These are phyloP conservation scores for Talaromyces funiculosus DNA, from an alignment of 2,329 filamentous ascomycete species.

Conservation along the genomic window DNA sequence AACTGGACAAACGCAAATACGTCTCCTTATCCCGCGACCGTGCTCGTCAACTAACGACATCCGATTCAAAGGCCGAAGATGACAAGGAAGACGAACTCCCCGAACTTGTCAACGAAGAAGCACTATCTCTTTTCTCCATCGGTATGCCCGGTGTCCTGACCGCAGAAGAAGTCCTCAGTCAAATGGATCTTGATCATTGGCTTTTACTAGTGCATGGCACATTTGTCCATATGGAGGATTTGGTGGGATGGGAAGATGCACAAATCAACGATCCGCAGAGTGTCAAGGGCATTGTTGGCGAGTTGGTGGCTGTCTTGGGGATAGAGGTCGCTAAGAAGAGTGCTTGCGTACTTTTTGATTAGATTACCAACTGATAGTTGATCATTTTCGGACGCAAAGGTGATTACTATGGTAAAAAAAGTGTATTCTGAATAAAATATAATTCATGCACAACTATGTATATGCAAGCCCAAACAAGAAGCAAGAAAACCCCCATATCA, in stretches of 20 bases:
- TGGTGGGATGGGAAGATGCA: slow-evolving; percentile 43
- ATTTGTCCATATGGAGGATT: slow-evolving; percentile 43
- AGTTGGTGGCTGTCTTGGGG: slow-evolving; percentile 43
- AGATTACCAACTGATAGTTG: neutral
- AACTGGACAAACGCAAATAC: slow-evolving; percentile 40
- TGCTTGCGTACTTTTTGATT: slow-evolving; percentile 37
- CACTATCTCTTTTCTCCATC: slow-evolving; percentile 42
- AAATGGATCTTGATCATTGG: slow-evolving; percentile 43
- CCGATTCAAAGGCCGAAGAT: slow-evolving; percentile 2
- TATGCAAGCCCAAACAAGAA: neutral
- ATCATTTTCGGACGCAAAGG: no score
- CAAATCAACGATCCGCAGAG: slow-evolving; percentile 38
- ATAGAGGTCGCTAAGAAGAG: slow-evolving; percentile 38
- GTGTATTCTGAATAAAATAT: neutral
- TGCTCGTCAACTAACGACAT: slow-evolving; percentile 13
- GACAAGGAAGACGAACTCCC: neutral
- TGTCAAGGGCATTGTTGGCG: slow-evolving; percentile 44
- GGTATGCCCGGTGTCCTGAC: slow-evolving; percentile 44
- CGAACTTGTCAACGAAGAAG: slow-evolving; percentile 31
- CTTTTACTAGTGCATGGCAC: slow-evolving; percentile 36
- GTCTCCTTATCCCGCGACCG: slow-evolving; percentile 41
- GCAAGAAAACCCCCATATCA: neutral
- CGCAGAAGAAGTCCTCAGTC: slow-evolving; percentile 32
- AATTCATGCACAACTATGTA: slow-evolving; percentile 3
- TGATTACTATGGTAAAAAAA: neutral